Evolutionary conservation across 2,329 filamentous ascomycete genomes (phyloP).

Genomic region (Aspergillus aculeatus): DNA sequence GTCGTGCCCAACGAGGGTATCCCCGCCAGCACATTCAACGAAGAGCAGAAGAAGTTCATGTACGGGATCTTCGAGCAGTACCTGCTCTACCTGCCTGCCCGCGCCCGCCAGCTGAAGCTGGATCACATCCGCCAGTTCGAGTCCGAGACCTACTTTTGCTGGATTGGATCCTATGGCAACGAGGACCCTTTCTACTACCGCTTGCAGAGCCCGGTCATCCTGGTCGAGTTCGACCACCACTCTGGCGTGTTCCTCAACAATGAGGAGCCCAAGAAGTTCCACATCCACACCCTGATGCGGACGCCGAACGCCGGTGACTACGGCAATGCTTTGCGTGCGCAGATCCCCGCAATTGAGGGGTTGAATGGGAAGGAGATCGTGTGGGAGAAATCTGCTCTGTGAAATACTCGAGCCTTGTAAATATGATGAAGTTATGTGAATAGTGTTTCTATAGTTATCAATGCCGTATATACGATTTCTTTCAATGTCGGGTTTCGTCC

Average conservation of each 20-base stretch:
- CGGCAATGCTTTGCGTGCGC: slow-evolving; percentile 54
- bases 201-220: slow-evolving; percentile 71
- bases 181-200: slow-evolving; percentile 74
- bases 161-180: slow-evolving; percentile 68
- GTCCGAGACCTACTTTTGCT: slow-evolving; percentile 73
- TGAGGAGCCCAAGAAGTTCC: slow-evolving; percentile 70
- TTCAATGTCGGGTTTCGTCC: not conserved
- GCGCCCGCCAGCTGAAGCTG: slow-evolving; percentile 56
- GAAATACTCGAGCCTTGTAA: not conserved
- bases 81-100: slow-evolving; percentile 64
- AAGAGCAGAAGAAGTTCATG: slow-evolving; percentile 55
- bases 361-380: slow-evolving; percentile 38
- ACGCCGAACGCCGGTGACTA: slow-evolving; percentile 77
- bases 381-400: slow-evolving; percentile 24
- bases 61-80: slow-evolving; percentile 62
- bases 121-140: slow-evolving; percentile 56
- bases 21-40: slow-evolving; percentile 46
- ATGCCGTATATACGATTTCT: not conserved
- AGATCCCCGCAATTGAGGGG: slow-evolving; percentile 37
- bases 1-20: slow-evolving; percentile 73
- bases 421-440: slow-evolving; percentile 9
- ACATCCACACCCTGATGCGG: slow-evolving; percentile 72
- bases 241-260: slow-evolving; percentile 76
- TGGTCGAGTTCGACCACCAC: slow-evolving; percentile 78
- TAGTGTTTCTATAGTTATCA: not conserved